phyloP scores from a whole-genome alignment of 495 filamentous ascomycete genomes.

The Haplographium delicatum region DNA sequence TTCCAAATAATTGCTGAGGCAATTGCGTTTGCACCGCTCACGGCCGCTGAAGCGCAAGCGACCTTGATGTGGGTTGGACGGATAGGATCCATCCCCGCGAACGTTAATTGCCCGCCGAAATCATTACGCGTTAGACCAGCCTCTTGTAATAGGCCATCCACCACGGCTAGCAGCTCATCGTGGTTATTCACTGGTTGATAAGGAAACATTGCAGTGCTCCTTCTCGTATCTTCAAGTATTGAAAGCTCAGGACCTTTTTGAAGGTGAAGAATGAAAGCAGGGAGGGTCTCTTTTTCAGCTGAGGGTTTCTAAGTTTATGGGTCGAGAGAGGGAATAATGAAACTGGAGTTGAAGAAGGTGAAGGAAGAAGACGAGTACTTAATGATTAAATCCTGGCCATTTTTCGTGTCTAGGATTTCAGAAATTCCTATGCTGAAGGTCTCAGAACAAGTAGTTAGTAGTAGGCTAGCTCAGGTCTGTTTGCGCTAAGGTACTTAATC shows the following conservation, averaged over 20 bases:
- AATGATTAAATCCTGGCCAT: not conserved
- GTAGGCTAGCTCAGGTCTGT: not conserved
- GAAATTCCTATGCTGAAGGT: not conserved
- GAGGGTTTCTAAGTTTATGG: not conserved
- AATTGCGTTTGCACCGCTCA: constrained; percentile 5
- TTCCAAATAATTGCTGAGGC: constrained; percentile 1
- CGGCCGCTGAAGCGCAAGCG: not conserved
- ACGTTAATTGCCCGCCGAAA: constrained; percentile 3
- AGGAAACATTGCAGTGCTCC: not conserved
- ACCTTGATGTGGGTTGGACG: constrained; percentile 2
- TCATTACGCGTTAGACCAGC: constrained; percentile 1
- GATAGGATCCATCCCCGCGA: constrained; percentile 1
- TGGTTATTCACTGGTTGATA: constrained; percentile 3
- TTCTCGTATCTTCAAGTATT: not conserved
- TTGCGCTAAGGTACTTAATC: no score
- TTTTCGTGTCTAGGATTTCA: not conserved
- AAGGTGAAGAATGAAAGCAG: not conserved
- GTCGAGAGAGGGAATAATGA: not conserved
- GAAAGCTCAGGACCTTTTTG: not conserved
- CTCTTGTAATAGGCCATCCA: constrained; percentile 1
- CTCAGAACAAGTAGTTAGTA: not conserved
- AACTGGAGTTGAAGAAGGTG: not conserved
- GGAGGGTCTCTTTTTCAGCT: not conserved
- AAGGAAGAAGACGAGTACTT: not conserved
- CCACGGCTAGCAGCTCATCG: constrained; percentile 2